Evolutionary conservation across 2,329 filamentous ascomycete genomes (phyloP).

Genomic region (Fusarium virguliforme): DNA sequence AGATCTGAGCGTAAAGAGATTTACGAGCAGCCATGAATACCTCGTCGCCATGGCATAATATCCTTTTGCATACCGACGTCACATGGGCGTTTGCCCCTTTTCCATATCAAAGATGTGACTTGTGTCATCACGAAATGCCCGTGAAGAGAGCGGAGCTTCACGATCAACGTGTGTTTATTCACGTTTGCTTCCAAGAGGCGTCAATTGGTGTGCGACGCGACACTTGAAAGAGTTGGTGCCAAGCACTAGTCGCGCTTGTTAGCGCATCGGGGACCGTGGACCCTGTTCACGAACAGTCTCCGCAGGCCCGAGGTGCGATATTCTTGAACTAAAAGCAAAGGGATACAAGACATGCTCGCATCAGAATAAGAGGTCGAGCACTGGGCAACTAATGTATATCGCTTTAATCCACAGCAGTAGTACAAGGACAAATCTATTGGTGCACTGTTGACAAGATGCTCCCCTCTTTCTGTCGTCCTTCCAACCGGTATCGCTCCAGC

Average conservation of each 20-base stretch:
- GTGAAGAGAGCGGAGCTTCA: conserved; percentile 10
- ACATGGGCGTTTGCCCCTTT: conserved; percentile 18
- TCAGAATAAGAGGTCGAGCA: background rate
- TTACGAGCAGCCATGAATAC: conserved; percentile 43
- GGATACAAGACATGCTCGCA: background rate
- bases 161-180: conserved; percentile 14
- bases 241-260: conserved; percentile 24
- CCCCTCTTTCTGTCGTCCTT: background rate
- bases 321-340: background rate
- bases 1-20: conserved; percentile 27
- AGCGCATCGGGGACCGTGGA: conserved; percentile 15
- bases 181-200: conserved; percentile 37
- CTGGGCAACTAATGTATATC: background rate
- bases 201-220: conserved; percentile 31
- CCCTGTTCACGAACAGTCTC: conserved; percentile 4
- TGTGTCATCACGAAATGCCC: background rate
- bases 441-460: background rate
- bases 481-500: conserved; percentile 32
- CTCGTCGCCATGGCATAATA: conserved; percentile 26
- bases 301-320: conserved; percentile 11
- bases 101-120: background rate
- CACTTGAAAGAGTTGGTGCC: background rate
- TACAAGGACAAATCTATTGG: no score
- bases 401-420: no score
- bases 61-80: conserved; percentile 36